Evolutionary conservation across 2,329 filamentous ascomycete genomes (phyloP), one percentile per base, ranked within the genome.

Genomic region (Orbilia ellipsospora): DNA sequence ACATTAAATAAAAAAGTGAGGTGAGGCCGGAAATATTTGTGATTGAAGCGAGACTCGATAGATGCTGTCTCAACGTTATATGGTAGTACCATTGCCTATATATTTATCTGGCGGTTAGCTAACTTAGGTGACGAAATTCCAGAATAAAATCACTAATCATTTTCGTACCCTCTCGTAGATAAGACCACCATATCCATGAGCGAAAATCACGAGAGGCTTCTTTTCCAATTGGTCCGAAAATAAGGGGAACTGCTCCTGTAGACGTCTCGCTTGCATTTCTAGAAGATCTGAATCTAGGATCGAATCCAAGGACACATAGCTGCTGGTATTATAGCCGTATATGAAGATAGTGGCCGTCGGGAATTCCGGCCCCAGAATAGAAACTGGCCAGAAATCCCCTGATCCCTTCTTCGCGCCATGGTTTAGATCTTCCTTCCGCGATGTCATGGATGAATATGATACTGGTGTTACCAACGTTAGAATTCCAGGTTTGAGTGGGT

Each of bases 131-230:
- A 12, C 16, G 13, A 2, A 4, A n/a, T n/a, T 1, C 44, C 8
- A n/a, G 7, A 48, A 48, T n/a, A 48, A 48, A 18, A 48, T 2
- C 13, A 48, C 8, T 2, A 48, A 48, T 12, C 15, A 18, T 4
- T 7, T 7, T 10, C 44, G 18, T 3, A 56, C 52, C n/a, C 26
- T 28, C 13, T 56, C 52, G n/a, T 56, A 36, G 40, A 56, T 56
- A 4, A 56, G 26, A 36, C 23, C 23, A 26, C 23, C 52, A 26
- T 56, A 56, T 12, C 52, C 52, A 16, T 56, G 52, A 31, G 52
- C 52, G 16, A 56, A 56, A 15, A 56, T 28, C 5, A 31, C 26
- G n/a, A 56, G 18, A 15, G 52, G 52, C 15, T 3, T 28, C 26
- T 36, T 28, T 20, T 48, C 44, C 44, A 5, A 48, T 12, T 48